These are phyloP conservation scores for Pyrenula massariospora DNA, from an alignment of 495 filamentous ascomycete species.

Conservation along the genomic window DNA sequence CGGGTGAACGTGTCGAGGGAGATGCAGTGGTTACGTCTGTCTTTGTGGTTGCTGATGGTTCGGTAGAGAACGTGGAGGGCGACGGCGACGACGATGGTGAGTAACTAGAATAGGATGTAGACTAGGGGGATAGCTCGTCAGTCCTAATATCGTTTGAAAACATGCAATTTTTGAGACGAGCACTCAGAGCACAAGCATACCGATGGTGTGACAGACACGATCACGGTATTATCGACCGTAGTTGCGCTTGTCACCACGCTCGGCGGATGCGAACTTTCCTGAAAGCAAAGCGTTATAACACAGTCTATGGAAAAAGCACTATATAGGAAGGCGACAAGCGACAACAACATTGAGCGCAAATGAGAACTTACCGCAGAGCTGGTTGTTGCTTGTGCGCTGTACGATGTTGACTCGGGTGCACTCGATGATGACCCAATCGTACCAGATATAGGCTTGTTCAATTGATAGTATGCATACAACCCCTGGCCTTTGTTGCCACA, in stretches of 20 bases:
- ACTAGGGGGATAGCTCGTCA: neutral
- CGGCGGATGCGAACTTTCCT: slow-evolving; percentile 10
- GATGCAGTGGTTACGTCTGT: neutral
- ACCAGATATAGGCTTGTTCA: slow-evolving; percentile 32
- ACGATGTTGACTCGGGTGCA: neutral
- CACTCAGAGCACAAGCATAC: neutral
- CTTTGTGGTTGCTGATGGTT: slow-evolving; percentile 1
- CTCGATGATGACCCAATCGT: slow-evolving; percentile 22
- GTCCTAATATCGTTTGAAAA: neutral
- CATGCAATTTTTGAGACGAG: neutral
- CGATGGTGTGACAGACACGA: slow-evolving; percentile 1
- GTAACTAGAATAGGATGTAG: neutral
- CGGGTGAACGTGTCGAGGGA: neutral
- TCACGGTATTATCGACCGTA: slow-evolving; percentile 3
- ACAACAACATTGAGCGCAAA: slow-evolving; percentile 4
- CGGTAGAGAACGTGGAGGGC: slow-evolving; percentile 5
- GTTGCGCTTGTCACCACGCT: slow-evolving; percentile 14
- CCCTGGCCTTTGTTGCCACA: slow-evolving; percentile 46
- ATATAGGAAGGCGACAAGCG: slow-evolving; percentile 7
- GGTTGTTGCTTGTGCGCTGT: slow-evolving; percentile 3
- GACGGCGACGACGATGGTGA: slow-evolving; percentile 11
- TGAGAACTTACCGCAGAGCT: slow-evolving; percentile 8
- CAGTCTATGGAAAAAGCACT: slow-evolving; percentile 8
- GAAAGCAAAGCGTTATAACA: slow-evolving; percentile 10
- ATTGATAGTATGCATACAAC: slow-evolving; percentile 49